A percentile compares a stretch with the other conserved stretches of the same genome.
These are phyloP conservation scores for Aspergillus brasiliensis DNA, from an alignment of 2,329 filamentous ascomycete genomes.

Conservation along the genomic window DNA sequence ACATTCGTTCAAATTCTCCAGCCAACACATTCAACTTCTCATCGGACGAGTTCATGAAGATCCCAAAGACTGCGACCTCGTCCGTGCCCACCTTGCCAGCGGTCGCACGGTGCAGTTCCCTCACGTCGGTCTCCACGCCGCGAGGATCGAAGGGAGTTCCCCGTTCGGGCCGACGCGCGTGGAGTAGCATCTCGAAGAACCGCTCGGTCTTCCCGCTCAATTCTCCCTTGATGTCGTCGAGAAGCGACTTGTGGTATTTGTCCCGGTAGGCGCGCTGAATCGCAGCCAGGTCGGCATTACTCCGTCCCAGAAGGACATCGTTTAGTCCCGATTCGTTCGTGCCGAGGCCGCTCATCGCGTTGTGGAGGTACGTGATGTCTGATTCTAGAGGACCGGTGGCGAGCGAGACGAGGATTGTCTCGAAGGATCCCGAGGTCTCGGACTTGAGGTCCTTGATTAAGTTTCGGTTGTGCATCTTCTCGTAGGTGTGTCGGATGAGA, in stretches of 20 bases:
- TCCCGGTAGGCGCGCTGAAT: slow-evolving; percentile 75
- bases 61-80: slow-evolving; percentile 72
- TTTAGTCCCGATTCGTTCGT: slow-evolving; percentile 79
- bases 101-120: slow-evolving; percentile 72
- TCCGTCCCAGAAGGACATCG: slow-evolving; percentile 73
- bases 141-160: slow-evolving; percentile 68
- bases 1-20: slow-evolving; percentile 69
- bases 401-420: slow-evolving; percentile 68
- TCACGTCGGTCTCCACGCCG: slow-evolving; percentile 71
- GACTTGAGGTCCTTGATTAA: slow-evolving; percentile 72
- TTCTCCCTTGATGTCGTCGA: slow-evolving; percentile 69
- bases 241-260: slow-evolving; percentile 65
- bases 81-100: slow-evolving; percentile 72
- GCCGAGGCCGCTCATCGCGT: slow-evolving; percentile 59
- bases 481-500: slow-evolving; percentile 64
- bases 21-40: slow-evolving; percentile 75
- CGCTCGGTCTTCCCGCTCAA: slow-evolving; percentile 78
- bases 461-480: slow-evolving; percentile 62
- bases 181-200: slow-evolving; percentile 77
- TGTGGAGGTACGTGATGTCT: slow-evolving; percentile 67
- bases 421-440: slow-evolving; percentile 73
- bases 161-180: slow-evolving; percentile 71
- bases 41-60: slow-evolving; percentile 71
- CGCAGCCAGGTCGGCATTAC: slow-evolving; percentile 75
- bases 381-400: slow-evolving; percentile 72